phyloP scores from a whole-genome alignment of 1,284 basidiomycete genomes.

The Ganoderma meredithae region DNA sequence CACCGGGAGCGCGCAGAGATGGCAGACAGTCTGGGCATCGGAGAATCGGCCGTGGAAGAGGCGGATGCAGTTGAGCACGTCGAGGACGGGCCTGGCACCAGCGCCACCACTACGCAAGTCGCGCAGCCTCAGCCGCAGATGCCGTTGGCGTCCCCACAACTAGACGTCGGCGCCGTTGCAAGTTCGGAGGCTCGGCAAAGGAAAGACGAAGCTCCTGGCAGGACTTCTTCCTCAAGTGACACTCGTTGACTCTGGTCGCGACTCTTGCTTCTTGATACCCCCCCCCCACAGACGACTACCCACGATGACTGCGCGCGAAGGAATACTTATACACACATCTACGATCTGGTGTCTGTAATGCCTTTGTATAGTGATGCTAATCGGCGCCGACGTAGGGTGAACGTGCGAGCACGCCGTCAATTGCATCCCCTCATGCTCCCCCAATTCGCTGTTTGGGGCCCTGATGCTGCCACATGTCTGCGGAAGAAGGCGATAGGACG shows the following conservation, averaged over 20 bases:
- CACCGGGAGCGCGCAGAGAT: slow-evolving; percentile 41
- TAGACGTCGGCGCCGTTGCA: not conserved
- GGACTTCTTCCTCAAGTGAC: not conserved
- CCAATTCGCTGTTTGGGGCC: not conserved
- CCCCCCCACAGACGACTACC: not conserved
- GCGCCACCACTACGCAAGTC: not conserved
- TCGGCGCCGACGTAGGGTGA: not conserved
- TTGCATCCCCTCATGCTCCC: not conserved
- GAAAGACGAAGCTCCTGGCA: not conserved
- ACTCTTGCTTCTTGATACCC: not conserved
- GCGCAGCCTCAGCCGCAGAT: slow-evolving; percentile 2
- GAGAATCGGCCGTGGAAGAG: slow-evolving; percentile 14
- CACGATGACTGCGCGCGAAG: not conserved
- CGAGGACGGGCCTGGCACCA: not conserved
- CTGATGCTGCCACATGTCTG: not conserved
- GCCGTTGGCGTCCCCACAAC: not conserved
- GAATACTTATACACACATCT: not conserved
- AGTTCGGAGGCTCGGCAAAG: not conserved
- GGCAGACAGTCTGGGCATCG: slow-evolving; percentile 42
- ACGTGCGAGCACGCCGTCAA: not conserved
- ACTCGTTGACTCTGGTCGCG: not conserved
- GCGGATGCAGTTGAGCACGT: not conserved
- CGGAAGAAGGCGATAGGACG: slow-evolving; percentile 3
- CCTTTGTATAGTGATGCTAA: slow-evolving; percentile 21
- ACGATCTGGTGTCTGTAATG: slow-evolving; percentile 17